Base-by-base conservation (phyloP, 2,329 filamentous ascomycete genomes). In the Geoglossum cookeanum region DNA sequence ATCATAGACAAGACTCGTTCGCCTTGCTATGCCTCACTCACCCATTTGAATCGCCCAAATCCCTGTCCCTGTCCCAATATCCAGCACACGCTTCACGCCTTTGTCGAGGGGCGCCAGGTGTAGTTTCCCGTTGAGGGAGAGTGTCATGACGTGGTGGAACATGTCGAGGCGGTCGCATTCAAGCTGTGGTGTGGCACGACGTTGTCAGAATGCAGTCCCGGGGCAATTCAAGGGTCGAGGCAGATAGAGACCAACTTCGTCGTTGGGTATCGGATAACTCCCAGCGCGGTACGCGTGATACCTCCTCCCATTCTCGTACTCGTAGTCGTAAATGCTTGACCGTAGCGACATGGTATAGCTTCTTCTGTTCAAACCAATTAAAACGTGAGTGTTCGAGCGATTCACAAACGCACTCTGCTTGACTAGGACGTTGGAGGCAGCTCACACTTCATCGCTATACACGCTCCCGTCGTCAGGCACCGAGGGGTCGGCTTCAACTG, bases 251-350 rank as follows among this genome's bases (percentile, higher is more conserved):
- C 49, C 32, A 6, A 27, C 52, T 6, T 80, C 78, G 59, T 81
- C 78, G 57, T 80, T 81, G 29, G 78, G 78, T 53, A 80, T 78
- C 57, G 75, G 75, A 62, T 81, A 81, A 9, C 54, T 56, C 17
- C 54, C 54, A 7, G 32, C 44, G 8, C 9, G 17, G 57, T 76
- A 78, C 47, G 71, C 71, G 62, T 80, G 78, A 59, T 81, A 81
- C 30, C 78, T 71, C 29, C 78, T 71, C n/a, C 78, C 78, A 62
- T 81, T 79, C 62, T 80, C 77, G 58, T 58, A 70, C 73, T 54
- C 69, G 61, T 77, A 80, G 59, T 80, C 72, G 48, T 73, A 68
- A 29, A 78, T 68, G 42, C 66, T 69, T 51, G 67, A 67, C 9
- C 64, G 63, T 6, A 70, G 60, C 11, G 68, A 69, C 5, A 66